These are phyloP conservation scores for Lodderomyces orthopsilosis DNA, from an alignment of 1,139 yeast genomes.

Conservation along the genomic window DNA sequence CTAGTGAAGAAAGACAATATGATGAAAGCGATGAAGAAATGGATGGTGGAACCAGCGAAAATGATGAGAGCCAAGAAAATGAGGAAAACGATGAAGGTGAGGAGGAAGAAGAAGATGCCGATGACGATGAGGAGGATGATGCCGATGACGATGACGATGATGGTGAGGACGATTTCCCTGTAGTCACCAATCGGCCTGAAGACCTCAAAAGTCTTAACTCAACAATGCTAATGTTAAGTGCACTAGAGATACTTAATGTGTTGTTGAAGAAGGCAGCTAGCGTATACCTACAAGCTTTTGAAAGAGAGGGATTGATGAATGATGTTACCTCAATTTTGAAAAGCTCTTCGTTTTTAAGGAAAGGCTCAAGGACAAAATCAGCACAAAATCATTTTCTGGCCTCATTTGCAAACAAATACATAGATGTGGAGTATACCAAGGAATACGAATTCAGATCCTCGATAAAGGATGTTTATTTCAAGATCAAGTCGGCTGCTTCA, in stretches of 20 bases:
- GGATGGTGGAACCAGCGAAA: slow-evolving; percentile 9
- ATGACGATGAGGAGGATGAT: slow-evolving; percentile 13
- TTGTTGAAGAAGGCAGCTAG: slow-evolving; percentile 46
- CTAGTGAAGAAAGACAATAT: slow-evolving; percentile 4
- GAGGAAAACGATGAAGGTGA: slow-evolving; percentile 11
- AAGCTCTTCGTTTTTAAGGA: slow-evolving; percentile 2
- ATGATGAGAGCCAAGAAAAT: slow-evolving; percentile 9
- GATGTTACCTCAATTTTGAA: slow-evolving; percentile 34
- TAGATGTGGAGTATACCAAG: slow-evolving; percentile 34
- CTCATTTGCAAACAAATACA: slow-evolving; percentile 23
- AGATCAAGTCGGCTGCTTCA: slow-evolving; percentile 19
- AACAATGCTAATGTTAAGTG: slow-evolving; percentile 48
- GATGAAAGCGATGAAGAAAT: slow-evolving; percentile 9
- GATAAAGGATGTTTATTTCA: slow-evolving; percentile 18
- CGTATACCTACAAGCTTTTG: slow-evolving; percentile 48
- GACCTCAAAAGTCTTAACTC: slow-evolving; percentile 20
- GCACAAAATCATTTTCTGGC: slow-evolving; percentile 6
- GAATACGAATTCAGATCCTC: slow-evolving; percentile 26
- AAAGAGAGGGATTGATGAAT: slow-evolving; percentile 68
- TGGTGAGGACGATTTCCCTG: slow-evolving; percentile 9
- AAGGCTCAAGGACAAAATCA: slow-evolving; percentile 7
- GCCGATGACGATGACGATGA: slow-evolving; percentile 16
- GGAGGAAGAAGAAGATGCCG: slow-evolving; percentile 10
- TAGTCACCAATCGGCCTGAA: slow-evolving; percentile 10
- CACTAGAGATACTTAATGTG: slow-evolving; percentile 30